Evolutionary conservation across 1,284 basidiomycete species (phyloP).

Genomic region (Trametes pubescens): DNA sequence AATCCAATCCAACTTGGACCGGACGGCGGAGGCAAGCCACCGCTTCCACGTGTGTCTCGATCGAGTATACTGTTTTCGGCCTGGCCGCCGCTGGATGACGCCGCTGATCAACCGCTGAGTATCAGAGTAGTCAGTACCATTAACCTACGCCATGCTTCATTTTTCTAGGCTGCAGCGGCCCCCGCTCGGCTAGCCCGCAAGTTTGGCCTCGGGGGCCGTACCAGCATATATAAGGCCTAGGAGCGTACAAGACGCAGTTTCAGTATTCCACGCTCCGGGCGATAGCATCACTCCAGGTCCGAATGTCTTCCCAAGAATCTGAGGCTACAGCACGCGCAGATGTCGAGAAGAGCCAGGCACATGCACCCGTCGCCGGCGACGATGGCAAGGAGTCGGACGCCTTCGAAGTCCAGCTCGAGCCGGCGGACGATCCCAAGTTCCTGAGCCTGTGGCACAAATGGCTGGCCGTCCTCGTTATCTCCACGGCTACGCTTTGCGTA

Average conservation of each 20-base stretch:
- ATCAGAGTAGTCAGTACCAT: no score
- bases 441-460: slow-evolving; percentile 60
- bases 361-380: slow-evolving; percentile 8
- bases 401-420: slow-evolving; percentile 49
- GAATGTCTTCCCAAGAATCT: slow-evolving; percentile 9
- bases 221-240: no score
- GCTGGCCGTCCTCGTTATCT: slow-evolving; percentile 63
- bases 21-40: no score
- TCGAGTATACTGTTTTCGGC: no score
- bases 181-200: no score
- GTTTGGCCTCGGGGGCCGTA: no score
- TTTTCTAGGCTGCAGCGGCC: no score
- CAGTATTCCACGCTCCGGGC: not conserved
- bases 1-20: no score
- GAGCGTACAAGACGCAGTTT: not conserved
- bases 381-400: slow-evolving; percentile 10
- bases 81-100: no score
- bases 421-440: slow-evolving; percentile 61
- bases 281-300: not conserved
- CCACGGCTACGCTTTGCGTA: slow-evolving; percentile 64
- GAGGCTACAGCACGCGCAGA: slow-evolving; percentile 26
- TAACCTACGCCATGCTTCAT: no score
- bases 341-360: slow-evolving; percentile 25
- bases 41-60: no score
- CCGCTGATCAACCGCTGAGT: no score